phyloP scores from a whole-genome alignment of 352 stramenopile species.

The Globisporangium megalacanthum region DNA sequence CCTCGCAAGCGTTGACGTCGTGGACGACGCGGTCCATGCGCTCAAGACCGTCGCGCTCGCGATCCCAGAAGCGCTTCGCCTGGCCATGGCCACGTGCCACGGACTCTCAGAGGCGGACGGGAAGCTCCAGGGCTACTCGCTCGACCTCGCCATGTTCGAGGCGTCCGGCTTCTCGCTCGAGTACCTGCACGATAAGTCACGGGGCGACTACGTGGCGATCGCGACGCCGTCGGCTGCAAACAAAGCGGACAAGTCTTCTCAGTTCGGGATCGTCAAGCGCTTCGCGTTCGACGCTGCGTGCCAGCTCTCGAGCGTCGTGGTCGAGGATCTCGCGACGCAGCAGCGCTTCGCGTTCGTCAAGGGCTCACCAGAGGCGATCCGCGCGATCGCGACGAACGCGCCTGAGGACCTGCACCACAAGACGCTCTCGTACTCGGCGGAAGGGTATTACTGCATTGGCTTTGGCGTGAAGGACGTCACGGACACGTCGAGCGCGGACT shows the following conservation, averaged over 20 bases:
- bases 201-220: conserved; percentile 19
- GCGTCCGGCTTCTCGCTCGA: conserved; percentile 58
- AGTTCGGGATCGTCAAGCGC: conserved; percentile 59
- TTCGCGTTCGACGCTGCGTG: conserved; percentile 68
- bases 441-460: conserved; percentile 83
- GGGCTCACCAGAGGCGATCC: conserved; percentile 56
- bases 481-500: too few relatives aligned
- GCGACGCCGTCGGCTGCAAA: conserved; percentile 6
- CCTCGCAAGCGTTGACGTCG: conserved; percentile 58
- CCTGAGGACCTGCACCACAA: conserved; percentile 23
- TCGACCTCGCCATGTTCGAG: conserved; percentile 74
- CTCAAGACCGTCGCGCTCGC: conserved; percentile 7
- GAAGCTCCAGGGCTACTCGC: conserved; percentile 35
- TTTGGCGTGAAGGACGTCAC: conserved; percentile 35
- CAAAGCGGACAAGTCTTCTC: conserved; percentile 9
- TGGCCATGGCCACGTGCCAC: conserved; percentile 62
- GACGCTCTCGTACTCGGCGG: conserved; percentile 46
- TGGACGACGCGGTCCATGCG: neutral
- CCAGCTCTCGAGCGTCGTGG: conserved; percentile 63
- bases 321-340: conserved; percentile 60
- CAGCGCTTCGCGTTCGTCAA: conserved; percentile 67
- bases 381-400: conserved; percentile 22
- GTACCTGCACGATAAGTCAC: conserved; percentile 20
- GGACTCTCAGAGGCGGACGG: conserved; percentile 47
- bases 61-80: conserved; percentile 24